These are phyloP conservation scores for Aspergillus incahuasiensis DNA, from an alignment of 495 filamentous ascomycete genomes.

Conservation along the genomic window DNA sequence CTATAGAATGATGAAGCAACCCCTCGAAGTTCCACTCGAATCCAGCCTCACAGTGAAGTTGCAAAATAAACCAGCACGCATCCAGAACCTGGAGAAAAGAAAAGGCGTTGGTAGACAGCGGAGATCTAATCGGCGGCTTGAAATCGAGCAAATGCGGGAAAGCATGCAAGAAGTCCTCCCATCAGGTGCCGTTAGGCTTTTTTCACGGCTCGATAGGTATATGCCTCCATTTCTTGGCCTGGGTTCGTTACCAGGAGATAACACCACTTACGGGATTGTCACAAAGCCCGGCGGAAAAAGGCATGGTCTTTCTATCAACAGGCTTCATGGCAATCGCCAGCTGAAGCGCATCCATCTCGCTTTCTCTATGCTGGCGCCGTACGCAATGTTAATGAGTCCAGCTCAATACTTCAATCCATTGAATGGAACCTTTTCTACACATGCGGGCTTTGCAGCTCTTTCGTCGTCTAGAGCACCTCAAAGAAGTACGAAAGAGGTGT, in stretches of 20 bases:
- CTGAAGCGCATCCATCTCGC: conserved; percentile 18
- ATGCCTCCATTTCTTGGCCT: conserved; percentile 12
- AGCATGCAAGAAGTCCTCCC: conserved; percentile 7
- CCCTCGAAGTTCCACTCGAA: conserved; percentile 28
- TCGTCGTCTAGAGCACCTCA: neutral
- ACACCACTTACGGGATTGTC: conserved; percentile 1
- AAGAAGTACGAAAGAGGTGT: neutral
- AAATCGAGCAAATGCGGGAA: conserved; percentile 10
- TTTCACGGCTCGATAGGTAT: conserved; percentile 22
- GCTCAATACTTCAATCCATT: conserved; percentile 35
- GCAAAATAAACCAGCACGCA: conserved; percentile 33
- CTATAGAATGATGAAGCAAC: conserved; percentile 6
- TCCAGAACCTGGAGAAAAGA: conserved; percentile 29
- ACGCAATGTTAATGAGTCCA: conserved; percentile 46
- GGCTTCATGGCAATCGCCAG: neutral
- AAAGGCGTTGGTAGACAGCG: conserved; percentile 25
- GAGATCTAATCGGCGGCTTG: conserved; percentile 23
- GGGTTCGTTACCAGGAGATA: conserved; percentile 23
- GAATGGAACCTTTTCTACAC: conserved; percentile 45
- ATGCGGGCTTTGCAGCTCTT: conserved; percentile 19
- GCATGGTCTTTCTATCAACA: neutral
- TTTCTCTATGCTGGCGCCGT: conserved; percentile 26
- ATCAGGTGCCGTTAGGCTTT: conserved; percentile 28
- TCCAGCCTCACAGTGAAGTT: conserved; percentile 33
- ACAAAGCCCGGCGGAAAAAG: neutral